A percentile compares a stretch with the other conserved stretches of the same genome.
Evolutionary conservation across 2,329 filamentous ascomycete genomes (phyloP).

Genomic region (Scleromitrula shiraiana): DNA sequence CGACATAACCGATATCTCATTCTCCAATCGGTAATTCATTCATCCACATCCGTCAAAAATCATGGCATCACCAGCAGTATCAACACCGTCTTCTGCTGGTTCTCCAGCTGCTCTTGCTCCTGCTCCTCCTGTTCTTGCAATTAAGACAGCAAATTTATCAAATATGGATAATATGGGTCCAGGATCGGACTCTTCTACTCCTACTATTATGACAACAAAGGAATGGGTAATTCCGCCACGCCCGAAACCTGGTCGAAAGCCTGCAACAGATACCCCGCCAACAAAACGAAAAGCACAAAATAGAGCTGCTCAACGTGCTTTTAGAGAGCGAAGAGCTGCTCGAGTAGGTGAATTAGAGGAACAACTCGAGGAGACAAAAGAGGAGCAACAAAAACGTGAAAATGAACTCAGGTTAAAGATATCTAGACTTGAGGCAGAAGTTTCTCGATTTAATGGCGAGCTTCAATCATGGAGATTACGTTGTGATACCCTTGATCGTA

Average conservation of each 20-base stretch:
- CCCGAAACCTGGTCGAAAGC: conserved; percentile 87
- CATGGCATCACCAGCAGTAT: conserved; percentile 34
- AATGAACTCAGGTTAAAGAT: conserved; percentile 48
- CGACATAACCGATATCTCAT: neutral
- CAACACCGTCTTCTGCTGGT: conserved; percentile 33
- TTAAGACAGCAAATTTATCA: conserved; percentile 21
- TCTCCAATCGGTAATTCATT: conserved; percentile 11
- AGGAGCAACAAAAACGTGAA: conserved; percentile 48
- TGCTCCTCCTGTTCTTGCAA: conserved; percentile 31
- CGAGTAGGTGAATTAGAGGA: conserved; percentile 71
- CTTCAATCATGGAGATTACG: conserved; percentile 29
- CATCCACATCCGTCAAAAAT: neutral
- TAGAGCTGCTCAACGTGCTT: conserved; percentile 81
- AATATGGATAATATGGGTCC: conserved; percentile 20
- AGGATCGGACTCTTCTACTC: conserved; percentile 31
- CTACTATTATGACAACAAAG: conserved; percentile 60
- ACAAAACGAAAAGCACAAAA: conserved; percentile 95
- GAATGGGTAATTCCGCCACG: conserved; percentile 82
- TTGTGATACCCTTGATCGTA: conserved; percentile 29
- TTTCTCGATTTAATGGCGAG: conserved; percentile 50
- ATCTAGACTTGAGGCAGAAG: conserved; percentile 52
- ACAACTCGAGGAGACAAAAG: conserved; percentile 53
- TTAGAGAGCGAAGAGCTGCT: conserved; percentile 78
- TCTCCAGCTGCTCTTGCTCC: conserved; percentile 30
- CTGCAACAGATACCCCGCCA: conserved; percentile 82